These are phyloP conservation scores for Aureobasidium sp. DNA, from an alignment of 2,329 filamentous ascomycete species.

Conservation along the genomic window DNA sequence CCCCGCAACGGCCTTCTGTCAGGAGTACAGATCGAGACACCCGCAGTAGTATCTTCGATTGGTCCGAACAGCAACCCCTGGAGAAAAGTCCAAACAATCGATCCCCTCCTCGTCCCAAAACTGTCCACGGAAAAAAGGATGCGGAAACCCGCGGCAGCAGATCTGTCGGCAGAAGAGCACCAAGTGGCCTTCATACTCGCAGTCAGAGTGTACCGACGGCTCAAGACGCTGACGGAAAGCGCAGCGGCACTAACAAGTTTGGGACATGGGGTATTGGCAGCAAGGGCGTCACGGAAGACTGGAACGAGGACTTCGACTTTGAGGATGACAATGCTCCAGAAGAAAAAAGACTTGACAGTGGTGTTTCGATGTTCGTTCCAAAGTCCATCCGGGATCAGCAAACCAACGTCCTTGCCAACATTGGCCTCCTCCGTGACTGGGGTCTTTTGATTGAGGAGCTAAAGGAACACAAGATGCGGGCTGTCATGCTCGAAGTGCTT, in stretches of 20 bases:
- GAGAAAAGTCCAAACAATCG: constrained; percentile 56
- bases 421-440: constrained; percentile 74
- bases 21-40: constrained; percentile 36
- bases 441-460: constrained; percentile 76
- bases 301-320: constrained; percentile 87
- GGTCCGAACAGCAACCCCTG: constrained; percentile 59
- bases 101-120: constrained; percentile 60
- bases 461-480: constrained; percentile 67
- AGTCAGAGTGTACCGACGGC: constrained; percentile 73
- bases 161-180: constrained; percentile 57
- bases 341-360: constrained; percentile 39
- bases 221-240: constrained; percentile 50
- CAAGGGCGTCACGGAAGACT: constrained; percentile 76
- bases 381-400: constrained; percentile 74
- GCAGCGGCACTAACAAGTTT: constrained; percentile 62
- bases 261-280: constrained; percentile 76
- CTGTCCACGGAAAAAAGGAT: constrained; percentile 70
- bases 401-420: constrained; percentile 73
- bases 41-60: constrained; percentile 68
- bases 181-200: constrained; percentile 63
- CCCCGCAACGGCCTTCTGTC: constrained; percentile 32
- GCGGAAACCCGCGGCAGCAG: constrained; percentile 64
- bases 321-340: constrained; percentile 38
- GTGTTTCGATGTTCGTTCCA: constrained; percentile 61
- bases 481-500: constrained; percentile 59